Evolutionary conservation across 768 basidiomycete species (phyloP).

Genomic region (Collybia sp.): DNA sequence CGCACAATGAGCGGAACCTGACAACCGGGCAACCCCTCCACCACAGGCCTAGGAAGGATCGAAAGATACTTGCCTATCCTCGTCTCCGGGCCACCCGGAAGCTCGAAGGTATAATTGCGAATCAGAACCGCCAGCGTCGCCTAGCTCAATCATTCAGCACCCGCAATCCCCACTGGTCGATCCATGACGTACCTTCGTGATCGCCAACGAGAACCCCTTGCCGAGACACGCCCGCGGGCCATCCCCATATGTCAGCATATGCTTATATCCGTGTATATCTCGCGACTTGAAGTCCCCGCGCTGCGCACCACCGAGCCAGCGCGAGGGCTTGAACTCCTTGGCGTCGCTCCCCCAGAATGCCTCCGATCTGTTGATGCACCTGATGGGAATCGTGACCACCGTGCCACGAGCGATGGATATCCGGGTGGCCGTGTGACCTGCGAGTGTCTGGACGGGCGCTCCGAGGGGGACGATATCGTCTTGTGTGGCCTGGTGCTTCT

Average conservation of each 20-base stretch:
- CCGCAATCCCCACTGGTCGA: neutral
- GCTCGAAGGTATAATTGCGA: constrained; percentile 18
- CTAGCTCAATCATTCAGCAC: constrained; percentile 1
- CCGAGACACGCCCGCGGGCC: constrained; percentile 31
- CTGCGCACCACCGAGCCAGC: constrained; percentile 23
- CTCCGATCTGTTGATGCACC: constrained; percentile 25
- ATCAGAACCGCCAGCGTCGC: constrained; percentile 24
- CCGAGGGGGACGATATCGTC: constrained; percentile 31
- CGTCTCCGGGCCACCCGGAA: constrained; percentile 20
- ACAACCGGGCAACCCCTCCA: constrained; percentile 4
- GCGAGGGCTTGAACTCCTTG: constrained; percentile 29
- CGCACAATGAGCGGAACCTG: neutral
- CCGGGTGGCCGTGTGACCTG: constrained; percentile 16
- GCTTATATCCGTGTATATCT: constrained; percentile 26
- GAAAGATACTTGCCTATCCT: constrained; percentile 11
- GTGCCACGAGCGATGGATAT: constrained; percentile 27
- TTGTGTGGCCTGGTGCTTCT: constrained; percentile 18
- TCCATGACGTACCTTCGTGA: constrained; percentile 28
- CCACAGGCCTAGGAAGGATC: constrained; percentile 11
- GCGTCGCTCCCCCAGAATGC: constrained; percentile 36
- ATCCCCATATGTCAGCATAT: constrained; percentile 32
- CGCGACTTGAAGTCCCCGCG: constrained; percentile 14
- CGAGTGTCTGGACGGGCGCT: constrained; percentile 13
- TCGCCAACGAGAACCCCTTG: constrained; percentile 24
- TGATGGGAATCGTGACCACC: constrained; percentile 24